Evolutionary conservation across 129 eudicot genomes (phyloP), one percentile per base, ranked within the genome.

Genomic region (Pseudognaphalium luteoalbum): DNA sequence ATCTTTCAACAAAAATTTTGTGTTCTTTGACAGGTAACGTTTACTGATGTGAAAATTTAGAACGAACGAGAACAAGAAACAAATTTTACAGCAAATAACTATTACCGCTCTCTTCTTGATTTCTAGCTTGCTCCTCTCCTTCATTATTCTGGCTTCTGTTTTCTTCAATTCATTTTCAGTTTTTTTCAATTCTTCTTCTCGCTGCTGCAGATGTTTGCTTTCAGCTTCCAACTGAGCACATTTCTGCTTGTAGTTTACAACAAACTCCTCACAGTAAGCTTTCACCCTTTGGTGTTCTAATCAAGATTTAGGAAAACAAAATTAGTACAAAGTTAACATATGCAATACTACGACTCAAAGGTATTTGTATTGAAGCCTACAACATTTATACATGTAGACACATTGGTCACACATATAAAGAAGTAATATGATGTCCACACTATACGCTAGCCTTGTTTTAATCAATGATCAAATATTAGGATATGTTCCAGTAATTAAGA

Each of bases 221-320:
- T 15, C 16, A 10, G 3, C 21, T 4, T 68, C 58, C 21, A 68
- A 37, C n/a, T 68, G 16, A 22, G 12, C 22, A 21, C 35, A 12
- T 14, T 25, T 44, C 10, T 68, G 57, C 20, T 41, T 47, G 52
- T 68, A 68, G 73, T 68, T 12, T 42, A 4, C 33, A 42, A 39
- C 2, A 41, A 68, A 28, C 50, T 68, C 44, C 73, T 68, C 73
- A 17, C 16, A 16, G 17, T 68, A 35, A 68, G 5, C 56, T 2
- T 68, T 25, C 20, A 68, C 73, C 73, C 28, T 68, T 42, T 12
- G 14, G 12, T 37, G 20, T 41, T 44, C 73, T 68, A 68, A 16
- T 2, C 7, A 25, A 25, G 28, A 25, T 25, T 25, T 25, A 25
- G 28, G 28, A 25, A 25, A 25, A 25, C 28, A 25, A 25, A 25